Evolutionary conservation across 2,329 filamentous ascomycete genomes (phyloP).

Genomic region (Penicillium sp.): DNA sequence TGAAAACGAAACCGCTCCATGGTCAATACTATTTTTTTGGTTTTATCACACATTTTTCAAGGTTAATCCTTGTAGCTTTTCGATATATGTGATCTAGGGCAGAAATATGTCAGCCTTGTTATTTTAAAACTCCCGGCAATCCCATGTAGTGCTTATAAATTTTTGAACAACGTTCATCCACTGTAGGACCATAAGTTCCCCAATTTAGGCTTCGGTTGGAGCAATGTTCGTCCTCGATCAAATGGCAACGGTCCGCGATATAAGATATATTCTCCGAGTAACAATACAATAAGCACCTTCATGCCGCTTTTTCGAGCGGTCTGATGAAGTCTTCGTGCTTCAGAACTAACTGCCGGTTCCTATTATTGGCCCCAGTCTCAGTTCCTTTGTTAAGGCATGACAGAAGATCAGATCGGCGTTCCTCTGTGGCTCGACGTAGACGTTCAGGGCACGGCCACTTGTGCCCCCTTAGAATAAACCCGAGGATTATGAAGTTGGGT

Average conservation of each 20-base stretch:
- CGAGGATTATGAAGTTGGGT: constrained; percentile 36
- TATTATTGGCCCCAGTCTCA: constrained; percentile 39
- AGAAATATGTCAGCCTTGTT: neutral
- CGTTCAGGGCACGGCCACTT: no score
- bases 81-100: neutral
- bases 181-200: neutral
- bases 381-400: no score
- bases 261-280: no score
- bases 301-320: no score
- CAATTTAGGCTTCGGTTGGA: neutral
- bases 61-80: neutral
- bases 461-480: no score
- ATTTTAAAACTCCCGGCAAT: neutral
- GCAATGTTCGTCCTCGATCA: neutral
- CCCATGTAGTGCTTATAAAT: neutral
- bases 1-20: neutral
- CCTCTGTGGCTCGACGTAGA: no score
- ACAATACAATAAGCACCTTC: no score
- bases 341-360: constrained; percentile 35
- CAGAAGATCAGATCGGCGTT: no score
- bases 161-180: neutral
- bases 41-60: neutral
- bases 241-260: no score
- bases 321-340: constrained; percentile 24
- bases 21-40: neutral